Percentiles rank a stretch among this genome's conserved stretches.
These are phyloP conservation scores for Posidonia australis DNA, from an alignment of 106 monocot genomes.

Conservation along the genomic window DNA sequence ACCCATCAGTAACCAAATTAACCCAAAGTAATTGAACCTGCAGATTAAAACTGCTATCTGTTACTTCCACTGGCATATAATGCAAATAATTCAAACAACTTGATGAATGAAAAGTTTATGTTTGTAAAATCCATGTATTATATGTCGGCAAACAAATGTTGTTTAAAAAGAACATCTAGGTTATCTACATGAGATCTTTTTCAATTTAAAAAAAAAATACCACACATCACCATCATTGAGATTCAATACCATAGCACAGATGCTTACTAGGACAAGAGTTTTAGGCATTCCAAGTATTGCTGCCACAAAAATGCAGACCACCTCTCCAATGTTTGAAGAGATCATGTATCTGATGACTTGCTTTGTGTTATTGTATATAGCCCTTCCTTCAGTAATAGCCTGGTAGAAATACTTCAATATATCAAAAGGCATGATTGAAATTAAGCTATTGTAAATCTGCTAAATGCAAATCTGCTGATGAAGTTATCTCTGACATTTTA, in stretches of 20 bases:
- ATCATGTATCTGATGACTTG: slow-evolving; percentile 99
- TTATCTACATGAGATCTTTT: neutral
- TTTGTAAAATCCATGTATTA: neutral
- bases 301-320: slow-evolving; percentile 98
- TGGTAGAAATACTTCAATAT: slow-evolving; percentile 21
- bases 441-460: too few species aligned
- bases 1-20: slow-evolving; percentile 97
- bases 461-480: too few species aligned
- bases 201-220: neutral
- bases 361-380: slow-evolving; percentile 97
- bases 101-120: neutral
- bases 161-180: too few species aligned
- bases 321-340: slow-evolving; percentile 98
- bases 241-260: neutral
- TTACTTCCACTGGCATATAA: too few species aligned
- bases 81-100: too few species aligned
- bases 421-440: slow-evolving; percentile 8
- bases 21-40: slow-evolving; percentile 99
- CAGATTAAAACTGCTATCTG: neutral
- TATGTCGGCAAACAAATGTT: too few species aligned
- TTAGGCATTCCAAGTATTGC: slow-evolving; percentile 98
- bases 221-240: too few species aligned
- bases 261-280: slow-evolving; percentile 88
- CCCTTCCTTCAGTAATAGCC: slow-evolving; percentile 99
- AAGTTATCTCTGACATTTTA: too few species aligned